These are phyloP conservation scores for Ceratonia siliqua DNA, from an alignment of 306 rosid species.

Conservation along the genomic window DNA sequence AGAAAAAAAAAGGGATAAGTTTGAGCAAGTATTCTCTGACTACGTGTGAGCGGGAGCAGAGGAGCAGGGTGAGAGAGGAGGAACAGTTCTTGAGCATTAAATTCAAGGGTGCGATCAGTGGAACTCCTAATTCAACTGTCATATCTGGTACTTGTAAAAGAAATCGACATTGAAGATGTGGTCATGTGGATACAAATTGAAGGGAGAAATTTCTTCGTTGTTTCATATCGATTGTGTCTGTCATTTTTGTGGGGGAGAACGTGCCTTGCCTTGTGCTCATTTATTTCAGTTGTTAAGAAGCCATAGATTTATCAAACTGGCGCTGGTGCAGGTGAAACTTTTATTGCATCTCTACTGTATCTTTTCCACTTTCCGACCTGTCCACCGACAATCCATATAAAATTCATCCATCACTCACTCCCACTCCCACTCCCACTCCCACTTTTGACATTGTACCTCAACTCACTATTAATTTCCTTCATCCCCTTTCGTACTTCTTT, in stretches of 20 bases:
- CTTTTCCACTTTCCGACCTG: slow-evolving; percentile 46
- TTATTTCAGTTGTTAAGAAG: slow-evolving; percentile 63
- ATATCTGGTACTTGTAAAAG: too few relatives aligned
- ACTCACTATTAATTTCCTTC: slow-evolving; percentile 27
- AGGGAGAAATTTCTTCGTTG: not conserved
- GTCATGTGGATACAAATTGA: slow-evolving; percentile 20
- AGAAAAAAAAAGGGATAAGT: too few relatives aligned
- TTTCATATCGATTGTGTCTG: not conserved
- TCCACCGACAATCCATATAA: slow-evolving; percentile 68
- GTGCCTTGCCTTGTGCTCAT: slow-evolving; percentile 39
- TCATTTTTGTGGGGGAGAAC: slow-evolving; percentile 11
- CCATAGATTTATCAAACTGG: slow-evolving; percentile 42
- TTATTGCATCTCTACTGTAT: slow-evolving; percentile 54
- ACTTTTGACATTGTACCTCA: not conserved
- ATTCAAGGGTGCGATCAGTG: too few relatives aligned
- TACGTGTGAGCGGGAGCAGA: too few relatives aligned
- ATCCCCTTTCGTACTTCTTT: slow-evolving; percentile 7
- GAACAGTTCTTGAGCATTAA: too few relatives aligned
- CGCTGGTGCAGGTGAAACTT: slow-evolving; percentile 80
- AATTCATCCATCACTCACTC: not conserved
- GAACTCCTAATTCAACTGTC: not conserved
- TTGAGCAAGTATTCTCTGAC: too few relatives aligned
- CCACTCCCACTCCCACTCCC: not conserved
- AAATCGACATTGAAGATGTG: not conserved
- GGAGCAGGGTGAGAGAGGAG: too few relatives aligned